Percentiles rank a stretch among this genome's conserved stretches.
Conservation (phyloP, 148 eudicot genomes). For the Talinum fruticosum region DNA sequence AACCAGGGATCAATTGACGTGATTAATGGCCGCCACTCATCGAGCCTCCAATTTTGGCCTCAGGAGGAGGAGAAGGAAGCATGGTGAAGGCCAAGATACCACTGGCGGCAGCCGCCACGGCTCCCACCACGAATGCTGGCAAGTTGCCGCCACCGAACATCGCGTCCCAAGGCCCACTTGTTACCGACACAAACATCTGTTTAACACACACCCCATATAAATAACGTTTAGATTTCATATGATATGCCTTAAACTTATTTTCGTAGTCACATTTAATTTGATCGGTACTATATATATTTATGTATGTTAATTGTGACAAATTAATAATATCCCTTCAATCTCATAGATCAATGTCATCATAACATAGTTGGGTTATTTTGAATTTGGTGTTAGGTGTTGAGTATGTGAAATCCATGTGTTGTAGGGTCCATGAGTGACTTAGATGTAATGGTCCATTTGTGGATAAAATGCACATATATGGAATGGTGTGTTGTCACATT, state of each 20-base stretch:
- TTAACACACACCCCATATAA: background rate
- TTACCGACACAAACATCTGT: constrained; percentile 61
- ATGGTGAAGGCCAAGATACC: constrained; percentile 42
- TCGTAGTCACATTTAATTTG: background rate
- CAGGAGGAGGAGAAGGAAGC: constrained; percentile 50
- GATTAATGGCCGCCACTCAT: constrained; percentile 20
- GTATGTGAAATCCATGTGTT: constrained; percentile 6
- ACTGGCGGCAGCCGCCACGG: constrained; percentile 44
- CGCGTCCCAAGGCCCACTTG: constrained; percentile 60
- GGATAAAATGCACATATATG: constrained; percentile 17
- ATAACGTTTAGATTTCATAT: background rate
- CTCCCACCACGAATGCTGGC: constrained; percentile 63
- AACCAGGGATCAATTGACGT: background rate
- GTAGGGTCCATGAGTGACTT: constrained; percentile 15
- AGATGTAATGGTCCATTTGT: background rate
- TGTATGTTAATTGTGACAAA: constrained; percentile 3
- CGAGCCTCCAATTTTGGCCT: constrained; percentile 29
- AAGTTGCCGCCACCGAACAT: constrained; percentile 61
- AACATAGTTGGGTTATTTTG: background rate
- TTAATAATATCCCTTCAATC: background rate
- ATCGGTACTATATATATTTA: constrained; percentile 1
- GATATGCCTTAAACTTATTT: too few relatives aligned
- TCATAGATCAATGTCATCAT: constrained; percentile 17
- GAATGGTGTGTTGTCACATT: constrained; percentile 7
- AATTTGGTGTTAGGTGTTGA: background rate